Evolutionary conservation across 176 grass and related monocot species (phyloP), one percentile per base, ranked within the genome.

Genomic region (Tillandsia fasciculata): DNA sequence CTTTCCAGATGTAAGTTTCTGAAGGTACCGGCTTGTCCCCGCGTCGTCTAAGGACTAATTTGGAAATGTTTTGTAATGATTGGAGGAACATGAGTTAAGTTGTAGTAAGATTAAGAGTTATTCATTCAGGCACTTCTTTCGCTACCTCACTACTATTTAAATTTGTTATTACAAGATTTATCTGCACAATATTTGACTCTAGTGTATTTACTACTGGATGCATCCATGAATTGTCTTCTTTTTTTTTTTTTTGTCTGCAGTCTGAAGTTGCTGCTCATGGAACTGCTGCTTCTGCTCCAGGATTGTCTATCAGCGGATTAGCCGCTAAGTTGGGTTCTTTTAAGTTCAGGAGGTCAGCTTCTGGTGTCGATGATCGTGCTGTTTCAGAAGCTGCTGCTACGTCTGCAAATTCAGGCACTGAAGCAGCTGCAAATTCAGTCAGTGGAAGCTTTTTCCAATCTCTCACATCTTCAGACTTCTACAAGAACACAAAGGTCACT

Each of bases 401-500:
- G 64, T 78, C 74, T 66, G 57, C 78, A 77, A 86, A 94, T 47
- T 63, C 8, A 27, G n/a, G 12, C 13, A 52, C 53, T 12, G 75
- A 77, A 69, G 33, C 53, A 49, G 73, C 80, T 70, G 73, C 79
- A n/a, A n/a, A n/a, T 1, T 88, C 87, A 3, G 86, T 90, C 26
- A 72, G 77, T 72, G 95, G 95, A 72, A 86, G 87, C 59, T 99
- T 94, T 79, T 94, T 99, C 0, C 90, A 99, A 82, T 84, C 70
- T 9, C 84, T 99, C 42, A 99, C 87, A 69, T 94, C 87, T 3
- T 99, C 95, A 28, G 95, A 99, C 51, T 93, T 99, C 74, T 99
- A 99, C 63, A 99, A 94, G 72, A 99, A 90, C 69, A 99, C 90
- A 76, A 99, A 90, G 95, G 94, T 97, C 49, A 58, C 12, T 53